Evolutionary conservation across 371 early-diverging fungal species (phyloP), one percentile per base, ranked within the genome.

Genomic region (Dinochytrium kinnereticum): DNA sequence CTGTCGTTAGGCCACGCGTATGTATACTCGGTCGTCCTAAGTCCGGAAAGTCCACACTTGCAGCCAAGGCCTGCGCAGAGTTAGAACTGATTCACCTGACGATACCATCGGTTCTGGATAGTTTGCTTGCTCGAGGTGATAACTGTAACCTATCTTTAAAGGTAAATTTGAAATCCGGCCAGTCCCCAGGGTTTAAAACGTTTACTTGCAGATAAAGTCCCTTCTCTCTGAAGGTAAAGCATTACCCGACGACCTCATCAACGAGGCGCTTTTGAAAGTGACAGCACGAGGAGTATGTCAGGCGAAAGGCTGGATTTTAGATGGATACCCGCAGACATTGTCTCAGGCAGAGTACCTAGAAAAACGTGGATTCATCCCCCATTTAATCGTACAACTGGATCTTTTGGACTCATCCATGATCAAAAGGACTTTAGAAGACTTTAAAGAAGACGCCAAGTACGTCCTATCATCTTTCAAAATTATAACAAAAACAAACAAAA

Each of bases 261-360:
- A 65, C 1, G 78, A 82, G 38, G 84, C 82, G 1, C 51, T 86
- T 2, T 34, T 74, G 15, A 15, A 71, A 3, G 74, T 82, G 1
- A 80, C 84, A 7, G 66, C 76, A 10, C 68, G 85, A 24, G 78
- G 76, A 17, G 68, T 77, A 17, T 79, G 81, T 57, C 70, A 75
- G 49, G 77, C 76, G 1, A 79, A 78, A 36, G 86, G 86, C 66
- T 86, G 84, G 84, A 64, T 86, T 2, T 59, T 86, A 34, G 86
- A 86, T 69, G 85, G 84, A 2, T 86, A 69, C 55, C 86, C 87
- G 50, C n/a, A 68, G 10, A 85, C 80, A 1, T 59, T 75, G 1
- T 21, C 59, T 5, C 82, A 86, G 40, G 81, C 84, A 1, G 55
- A 72, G 51, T 53, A 26, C 15, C 75, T 86, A 17, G 85, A 84